A percentile compares a stretch with the other conserved stretches of the same genome.
Conservation (phyloP, 2,329 filamentous ascomycete species). For the Fusarium circinatum region DNA sequence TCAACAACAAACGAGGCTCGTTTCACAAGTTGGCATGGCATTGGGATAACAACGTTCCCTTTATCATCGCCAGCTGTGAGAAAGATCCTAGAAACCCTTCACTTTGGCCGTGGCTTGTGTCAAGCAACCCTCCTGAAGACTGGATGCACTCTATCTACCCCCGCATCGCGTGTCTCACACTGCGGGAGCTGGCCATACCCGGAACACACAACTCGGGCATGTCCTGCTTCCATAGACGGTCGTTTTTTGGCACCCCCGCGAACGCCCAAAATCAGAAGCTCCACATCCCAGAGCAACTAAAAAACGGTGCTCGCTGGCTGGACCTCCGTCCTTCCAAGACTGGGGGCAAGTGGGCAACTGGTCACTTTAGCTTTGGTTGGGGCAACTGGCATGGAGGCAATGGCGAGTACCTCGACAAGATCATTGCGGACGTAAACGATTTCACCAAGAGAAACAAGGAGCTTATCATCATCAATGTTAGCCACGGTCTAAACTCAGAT, state of each 20-base stretch:
- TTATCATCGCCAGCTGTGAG: not conserved
- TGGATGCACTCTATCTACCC: not conserved
- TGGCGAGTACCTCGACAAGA: not conserved
- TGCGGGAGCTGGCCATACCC: not conserved
- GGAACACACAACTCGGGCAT: not conserved
- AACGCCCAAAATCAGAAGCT: not conserved
- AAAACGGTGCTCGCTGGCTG: not conserved
- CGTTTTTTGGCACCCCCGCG: accelerated
- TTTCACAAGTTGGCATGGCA: not conserved
- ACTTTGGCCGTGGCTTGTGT: not conserved
- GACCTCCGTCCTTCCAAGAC: not conserved
- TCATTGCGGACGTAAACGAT: not conserved
- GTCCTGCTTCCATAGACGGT: not conserved
- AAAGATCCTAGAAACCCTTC: not conserved
- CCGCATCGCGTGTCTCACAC: not conserved
- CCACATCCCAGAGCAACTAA: not conserved
- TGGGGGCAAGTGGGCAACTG: not conserved
- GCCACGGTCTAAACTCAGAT: not conserved
- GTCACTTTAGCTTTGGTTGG: not conserved
- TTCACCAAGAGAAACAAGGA: not conserved
- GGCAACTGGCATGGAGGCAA: not conserved
- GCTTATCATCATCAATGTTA: not conserved
- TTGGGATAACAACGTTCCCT: not conserved
- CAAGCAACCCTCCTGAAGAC: not conserved
- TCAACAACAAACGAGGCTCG: not conserved